Evolutionary conservation across 306 rosid species (phyloP).

Genomic region (Dryas drummondii): DNA sequence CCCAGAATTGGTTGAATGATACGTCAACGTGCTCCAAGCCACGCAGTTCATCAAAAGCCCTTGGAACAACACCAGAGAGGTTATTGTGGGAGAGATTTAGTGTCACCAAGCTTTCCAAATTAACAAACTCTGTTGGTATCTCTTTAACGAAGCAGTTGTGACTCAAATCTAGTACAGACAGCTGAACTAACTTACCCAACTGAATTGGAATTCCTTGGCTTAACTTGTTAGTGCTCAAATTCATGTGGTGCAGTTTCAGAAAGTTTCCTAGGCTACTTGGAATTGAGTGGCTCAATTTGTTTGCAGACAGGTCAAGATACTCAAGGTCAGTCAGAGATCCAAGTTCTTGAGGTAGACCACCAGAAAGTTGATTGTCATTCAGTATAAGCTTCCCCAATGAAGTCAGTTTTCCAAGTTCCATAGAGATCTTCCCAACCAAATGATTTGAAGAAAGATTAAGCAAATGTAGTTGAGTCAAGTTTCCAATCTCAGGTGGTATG

Average conservation of each 20-base stretch:
- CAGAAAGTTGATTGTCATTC: slow-evolving; percentile 21
- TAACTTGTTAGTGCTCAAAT: slow-evolving; percentile 30
- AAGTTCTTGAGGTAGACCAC: slow-evolving; percentile 27
- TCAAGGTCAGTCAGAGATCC: slow-evolving; percentile 19
- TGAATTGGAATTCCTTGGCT: slow-evolving; percentile 25
- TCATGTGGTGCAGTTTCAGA: slow-evolving; percentile 23
- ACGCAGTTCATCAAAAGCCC: not conserved
- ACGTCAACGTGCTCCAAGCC: slow-evolving; percentile 23
- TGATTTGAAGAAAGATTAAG: slow-evolving; percentile 28
- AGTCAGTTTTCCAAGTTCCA: slow-evolving; percentile 23
- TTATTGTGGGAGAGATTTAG: slow-evolving; percentile 41
- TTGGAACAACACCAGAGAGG: slow-evolving; percentile 34
- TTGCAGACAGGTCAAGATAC: slow-evolving; percentile 29
- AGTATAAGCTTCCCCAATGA: slow-evolving; percentile 8
- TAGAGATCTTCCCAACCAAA: slow-evolving; percentile 23
- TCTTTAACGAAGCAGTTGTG: slow-evolving; percentile 27
- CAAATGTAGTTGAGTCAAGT: slow-evolving; percentile 8
- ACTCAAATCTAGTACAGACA: slow-evolving; percentile 37
- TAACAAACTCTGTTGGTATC: slow-evolving; percentile 29
- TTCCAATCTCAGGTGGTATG: slow-evolving; percentile 34
- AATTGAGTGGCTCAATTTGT: slow-evolving; percentile 28
- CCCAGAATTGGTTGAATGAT: slow-evolving; percentile 26
- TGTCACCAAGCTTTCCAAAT: slow-evolving; percentile 25
- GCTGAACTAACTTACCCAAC: slow-evolving; percentile 20
- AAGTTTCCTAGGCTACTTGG: slow-evolving; percentile 29